Evolutionary conservation across 805 yeast genomes (phyloP).

Genomic region (Pichia exigua): DNA sequence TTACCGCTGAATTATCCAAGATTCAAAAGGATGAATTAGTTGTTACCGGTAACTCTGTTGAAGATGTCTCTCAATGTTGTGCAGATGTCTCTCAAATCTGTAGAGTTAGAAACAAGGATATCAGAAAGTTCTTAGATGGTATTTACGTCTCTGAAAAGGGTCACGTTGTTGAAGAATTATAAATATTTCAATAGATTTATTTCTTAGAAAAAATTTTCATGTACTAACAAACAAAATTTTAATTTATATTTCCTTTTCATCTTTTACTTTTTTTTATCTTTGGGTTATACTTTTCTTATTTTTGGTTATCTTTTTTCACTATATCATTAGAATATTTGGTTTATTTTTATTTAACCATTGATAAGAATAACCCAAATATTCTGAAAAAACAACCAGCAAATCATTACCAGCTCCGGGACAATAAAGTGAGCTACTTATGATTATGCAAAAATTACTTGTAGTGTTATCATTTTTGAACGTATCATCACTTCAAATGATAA

Average conservation of each 20-base stretch:
- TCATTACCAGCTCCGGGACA: slow-evolving; percentile 27
- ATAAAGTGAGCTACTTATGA: slow-evolving; percentile 28
- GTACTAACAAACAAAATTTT: neutral
- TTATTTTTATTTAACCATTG: neutral
- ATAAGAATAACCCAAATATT: neutral
- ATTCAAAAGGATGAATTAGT: slow-evolving; percentile 91
- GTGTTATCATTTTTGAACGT: slow-evolving; percentile 5
- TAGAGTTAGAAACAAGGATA: slow-evolving; percentile 99
- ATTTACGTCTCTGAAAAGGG: slow-evolving; percentile 97
- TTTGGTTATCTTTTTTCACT: slow-evolving; percentile 1
- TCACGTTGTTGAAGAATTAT: slow-evolving; percentile 51
- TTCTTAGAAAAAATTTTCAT: neutral
- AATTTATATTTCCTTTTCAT: neutral
- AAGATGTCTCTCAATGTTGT: slow-evolving; percentile 96
- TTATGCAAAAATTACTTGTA: slow-evolving; percentile 20
- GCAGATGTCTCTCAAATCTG: slow-evolving; percentile 98
- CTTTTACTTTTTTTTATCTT: neutral
- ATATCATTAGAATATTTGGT: slow-evolving; percentile 1
- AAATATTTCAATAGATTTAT: slow-evolving; percentile 3
- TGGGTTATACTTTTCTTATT: neutral
- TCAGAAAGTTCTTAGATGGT: slow-evolving; percentile 99
- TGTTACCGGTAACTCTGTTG: slow-evolving; percentile 91
- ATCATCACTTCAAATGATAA: slow-evolving; percentile 4
- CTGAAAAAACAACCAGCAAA: slow-evolving; percentile 17
- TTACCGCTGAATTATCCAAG: slow-evolving; percentile 70